Evolutionary conservation across 2,329 filamentous ascomycete genomes (phyloP), one percentile per base, ranked within the genome.

Genomic region (Trematosphaeria pertusa): DNA sequence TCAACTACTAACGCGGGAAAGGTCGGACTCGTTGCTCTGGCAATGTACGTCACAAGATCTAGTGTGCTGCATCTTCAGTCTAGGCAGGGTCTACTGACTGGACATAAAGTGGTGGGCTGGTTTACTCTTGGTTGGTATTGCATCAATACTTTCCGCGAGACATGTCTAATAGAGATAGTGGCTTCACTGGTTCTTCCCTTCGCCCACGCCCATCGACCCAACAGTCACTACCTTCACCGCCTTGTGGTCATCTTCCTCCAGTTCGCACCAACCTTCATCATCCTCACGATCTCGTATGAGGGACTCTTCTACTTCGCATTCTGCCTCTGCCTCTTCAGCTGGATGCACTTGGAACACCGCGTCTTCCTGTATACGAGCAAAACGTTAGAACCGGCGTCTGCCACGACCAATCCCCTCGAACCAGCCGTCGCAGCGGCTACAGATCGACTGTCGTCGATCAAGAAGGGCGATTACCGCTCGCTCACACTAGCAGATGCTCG

Each of bases 211-310:
- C 64, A 95, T 2, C 86, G 89, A 55, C 87, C 91, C 1, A 94
- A 90, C 69, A 87, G 80, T 58, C 87, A 97, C 73, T 97, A 97
- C 71, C 83, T 97, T 58, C 92, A 97, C 70, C 87, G 92, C 18
- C 78, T 99, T 3, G 81, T 92, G 57, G 84, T 96, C 59, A 86
- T 97, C 43, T 99, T 97, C 75, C 79, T 99, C 37, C 89, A 92
- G 4, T 97, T 95, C 68, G 88, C 93, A 0, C 94, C 94, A 0
- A 88, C 88, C 1, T 99, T 97, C 73, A 88, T 99, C 66, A 93
- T 99, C 63, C 83, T 99, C 39, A 96, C 92, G 6, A 97, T 97
- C 60, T 97, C 93, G 0, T 99, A 96, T 74, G 94, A 99, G 72
- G 93, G 93, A 0, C 80, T 99, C 2, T 99, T 99, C 72, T 99